Conservation (phyloP, 192 early-diverging fungal genomes). For the Rhizophlyctis rosea region DNA sequence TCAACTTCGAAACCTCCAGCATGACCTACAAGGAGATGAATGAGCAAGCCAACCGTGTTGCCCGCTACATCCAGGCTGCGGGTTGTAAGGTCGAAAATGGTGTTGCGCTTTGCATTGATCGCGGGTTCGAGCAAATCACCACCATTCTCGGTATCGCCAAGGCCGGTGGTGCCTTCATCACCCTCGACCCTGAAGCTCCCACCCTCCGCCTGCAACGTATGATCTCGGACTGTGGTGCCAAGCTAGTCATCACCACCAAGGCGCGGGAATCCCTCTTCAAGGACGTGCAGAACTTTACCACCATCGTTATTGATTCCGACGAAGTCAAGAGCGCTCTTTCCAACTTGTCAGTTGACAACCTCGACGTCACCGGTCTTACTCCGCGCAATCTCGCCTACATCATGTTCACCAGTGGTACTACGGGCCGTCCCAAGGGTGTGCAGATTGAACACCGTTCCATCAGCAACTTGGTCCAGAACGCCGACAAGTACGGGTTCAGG, state of each 20-base stretch:
- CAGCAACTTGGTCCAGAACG: background rate
- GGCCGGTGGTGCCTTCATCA: slow-evolving; percentile 13
- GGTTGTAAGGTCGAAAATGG: background rate
- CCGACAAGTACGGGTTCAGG: background rate
- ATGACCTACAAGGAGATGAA: slow-evolving; percentile 19
- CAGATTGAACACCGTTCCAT: slow-evolving; percentile 15
- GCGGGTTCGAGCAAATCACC: slow-evolving; percentile 7
- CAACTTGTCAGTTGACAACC: background rate
- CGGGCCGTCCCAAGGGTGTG: slow-evolving; percentile 38
- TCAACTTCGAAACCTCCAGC: slow-evolving; percentile 7
- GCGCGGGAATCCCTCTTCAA: background rate
- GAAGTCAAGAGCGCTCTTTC: too few species aligned
- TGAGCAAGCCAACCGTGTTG: slow-evolving; percentile 7
- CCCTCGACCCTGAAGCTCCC: slow-evolving; percentile 7
- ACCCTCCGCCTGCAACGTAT: background rate
- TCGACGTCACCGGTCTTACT: background rate
- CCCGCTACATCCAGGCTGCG: background rate
- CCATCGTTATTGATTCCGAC: too few species aligned
- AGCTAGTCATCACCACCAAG: background rate
- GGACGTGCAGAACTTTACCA: background rate
- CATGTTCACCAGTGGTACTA: slow-evolving; percentile 39
- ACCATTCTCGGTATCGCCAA: slow-evolving; percentile 17
- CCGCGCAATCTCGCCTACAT: slow-evolving; percentile 22
- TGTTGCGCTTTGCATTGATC: slow-evolving; percentile 15
- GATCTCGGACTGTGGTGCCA: slow-evolving; percentile 1